Evolutionary conservation across 352 stramenopile genomes (phyloP).

Genomic region (Phytophthora foliorum): DNA sequence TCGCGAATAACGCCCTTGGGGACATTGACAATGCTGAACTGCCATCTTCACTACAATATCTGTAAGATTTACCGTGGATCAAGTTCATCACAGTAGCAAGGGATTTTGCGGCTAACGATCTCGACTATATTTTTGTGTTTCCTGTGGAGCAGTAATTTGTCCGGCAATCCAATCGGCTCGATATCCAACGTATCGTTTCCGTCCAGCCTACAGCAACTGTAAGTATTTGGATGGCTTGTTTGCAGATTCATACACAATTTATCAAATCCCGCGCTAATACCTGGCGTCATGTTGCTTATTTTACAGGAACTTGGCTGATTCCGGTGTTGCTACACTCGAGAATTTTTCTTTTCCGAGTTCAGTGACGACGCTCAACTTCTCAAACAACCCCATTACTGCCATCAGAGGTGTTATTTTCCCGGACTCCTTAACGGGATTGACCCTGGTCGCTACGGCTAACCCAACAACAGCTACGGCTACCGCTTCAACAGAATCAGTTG

Average conservation of each 20-base stretch:
- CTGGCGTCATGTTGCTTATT: background rate
- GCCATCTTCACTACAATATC: slow-evolving; percentile 30
- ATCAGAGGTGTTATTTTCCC: slow-evolving; percentile 53
- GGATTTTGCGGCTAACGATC: background rate
- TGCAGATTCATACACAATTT: background rate
- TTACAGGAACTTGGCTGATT: slow-evolving; percentile 31
- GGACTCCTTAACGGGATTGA: slow-evolving; percentile 31
- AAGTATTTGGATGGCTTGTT: slow-evolving; percentile 7
- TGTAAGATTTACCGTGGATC: slow-evolving; percentile 18
- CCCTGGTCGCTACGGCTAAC: slow-evolving; percentile 22
- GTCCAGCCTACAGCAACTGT: slow-evolving; percentile 44
- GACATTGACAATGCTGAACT: slow-evolving; percentile 19
- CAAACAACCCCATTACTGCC: slow-evolving; percentile 44
- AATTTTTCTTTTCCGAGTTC: slow-evolving; percentile 53
- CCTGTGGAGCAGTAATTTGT: slow-evolving; percentile 52
- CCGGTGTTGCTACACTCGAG: slow-evolving; percentile 40
- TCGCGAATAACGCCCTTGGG: slow-evolving; percentile 34
- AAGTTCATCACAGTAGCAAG: background rate
- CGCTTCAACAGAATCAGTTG: slow-evolving; percentile 17
- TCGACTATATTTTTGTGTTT: background rate
- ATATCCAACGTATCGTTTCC: slow-evolving; percentile 37
- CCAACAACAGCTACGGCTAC: background rate
- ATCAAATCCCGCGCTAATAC: background rate
- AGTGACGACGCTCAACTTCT: slow-evolving; percentile 47
- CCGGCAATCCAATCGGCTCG: slow-evolving; percentile 46